Evolutionary conservation across 179 eudicot genomes (phyloP).

Genomic region (Beta corolliflora): DNA sequence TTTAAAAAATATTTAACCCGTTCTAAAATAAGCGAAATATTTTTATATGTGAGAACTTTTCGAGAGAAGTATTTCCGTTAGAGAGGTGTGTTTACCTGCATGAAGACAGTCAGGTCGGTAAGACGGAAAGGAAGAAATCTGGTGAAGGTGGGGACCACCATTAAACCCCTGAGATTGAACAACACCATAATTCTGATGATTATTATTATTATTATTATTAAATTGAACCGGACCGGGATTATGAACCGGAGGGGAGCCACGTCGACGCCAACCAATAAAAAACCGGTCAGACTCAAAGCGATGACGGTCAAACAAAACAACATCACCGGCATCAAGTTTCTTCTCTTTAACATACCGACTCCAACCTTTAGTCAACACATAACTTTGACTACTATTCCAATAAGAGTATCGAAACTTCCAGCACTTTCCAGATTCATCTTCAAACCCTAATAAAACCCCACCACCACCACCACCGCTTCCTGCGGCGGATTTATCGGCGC

Average conservation of each 20-base stretch:
- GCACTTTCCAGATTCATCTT: constrained; percentile 68
- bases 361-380: constrained; percentile 92
- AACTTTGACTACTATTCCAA: constrained; percentile 96
- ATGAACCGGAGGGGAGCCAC: constrained; percentile 12
- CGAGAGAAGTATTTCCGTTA: not conserved
- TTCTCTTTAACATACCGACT: constrained; percentile 94
- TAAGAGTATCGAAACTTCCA: constrained; percentile 92
- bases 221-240: constrained; percentile 1
- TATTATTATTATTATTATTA: not conserved
- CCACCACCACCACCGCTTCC: constrained; percentile 33
- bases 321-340: constrained; percentile 77
- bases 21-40: too few species aligned
- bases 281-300: constrained; percentile 45
- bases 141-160: constrained; percentile 16
- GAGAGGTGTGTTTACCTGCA: constrained; percentile 39
- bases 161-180: constrained; percentile 12
- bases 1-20: too few species aligned
- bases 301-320: constrained; percentile 65
- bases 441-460: constrained; percentile 58
- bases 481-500: not conserved
- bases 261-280: constrained; percentile 60
- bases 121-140: constrained; percentile 20
- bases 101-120: constrained; percentile 45
- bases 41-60: not conserved
- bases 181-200: not conserved